These are phyloP conservation scores for Oidiodendron maius DNA, from an alignment of 495 filamentous ascomycete species.

Conservation along the genomic window DNA sequence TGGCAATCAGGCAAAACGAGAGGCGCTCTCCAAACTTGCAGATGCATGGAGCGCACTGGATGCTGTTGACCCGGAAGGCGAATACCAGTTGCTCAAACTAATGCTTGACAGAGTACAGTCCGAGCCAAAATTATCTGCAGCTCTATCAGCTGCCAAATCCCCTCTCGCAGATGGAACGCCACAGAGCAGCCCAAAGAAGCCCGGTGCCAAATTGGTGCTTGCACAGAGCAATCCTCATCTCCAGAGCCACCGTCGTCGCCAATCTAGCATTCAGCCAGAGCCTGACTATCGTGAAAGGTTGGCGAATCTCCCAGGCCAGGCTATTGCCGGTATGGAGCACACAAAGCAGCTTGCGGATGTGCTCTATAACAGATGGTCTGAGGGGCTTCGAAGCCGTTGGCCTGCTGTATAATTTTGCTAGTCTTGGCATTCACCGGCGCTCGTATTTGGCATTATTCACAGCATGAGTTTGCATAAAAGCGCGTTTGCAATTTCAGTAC, in stretches of 20 bases:
- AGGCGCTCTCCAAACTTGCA: conserved; percentile 72
- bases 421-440: conserved; percentile 6
- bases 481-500: background rate
- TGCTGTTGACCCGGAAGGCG: conserved; percentile 83
- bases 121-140: conserved; percentile 45
- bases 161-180: conserved; percentile 27
- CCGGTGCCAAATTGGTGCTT: conserved; percentile 56
- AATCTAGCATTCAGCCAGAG: conserved; percentile 45
- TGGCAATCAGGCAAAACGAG: conserved; percentile 64
- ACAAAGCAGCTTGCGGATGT: conserved; percentile 84
- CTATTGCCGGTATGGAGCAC: conserved; percentile 77
- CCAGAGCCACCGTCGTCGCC: conserved; percentile 66
- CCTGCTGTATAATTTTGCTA: conserved; percentile 36
- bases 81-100: conserved; percentile 70
- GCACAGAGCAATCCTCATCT: conserved; percentile 83
- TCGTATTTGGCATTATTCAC: conserved; percentile 7
- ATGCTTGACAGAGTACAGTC: conserved; percentile 27
- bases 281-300: conserved; percentile 34
- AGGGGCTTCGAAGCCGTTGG: conserved; percentile 80
- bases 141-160: conserved; percentile 33
- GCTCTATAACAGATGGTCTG: conserved; percentile 83
- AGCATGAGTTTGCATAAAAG: conserved; percentile 13
- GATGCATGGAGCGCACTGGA: conserved; percentile 82
- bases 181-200: conserved; percentile 21
- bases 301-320: conserved; percentile 41